Evolutionary conservation across 2,329 filamentous ascomycete species (phyloP), one percentile per base, ranked within the genome.

Genomic region (Zymoseptoria crescenta): DNA sequence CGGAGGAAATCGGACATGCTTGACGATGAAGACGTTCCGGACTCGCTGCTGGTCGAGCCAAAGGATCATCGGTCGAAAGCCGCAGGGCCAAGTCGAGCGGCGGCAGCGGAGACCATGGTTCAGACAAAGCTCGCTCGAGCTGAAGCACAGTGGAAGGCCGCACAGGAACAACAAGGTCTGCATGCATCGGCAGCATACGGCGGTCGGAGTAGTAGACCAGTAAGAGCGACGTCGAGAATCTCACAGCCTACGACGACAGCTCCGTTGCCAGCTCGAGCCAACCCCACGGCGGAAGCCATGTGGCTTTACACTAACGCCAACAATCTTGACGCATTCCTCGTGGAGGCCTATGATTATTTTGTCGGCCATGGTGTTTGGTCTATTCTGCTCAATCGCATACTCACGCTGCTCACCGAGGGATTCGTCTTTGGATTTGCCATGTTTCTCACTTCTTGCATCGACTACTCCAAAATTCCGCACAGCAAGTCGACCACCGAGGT

Each of bases 281-380:
- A 84, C 67, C 83, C 85, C 0, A 85, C 85, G 73, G 88, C 93
- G 70, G 88, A 87, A 73, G 91, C 92, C 3, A 84, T 96, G 78
- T 96, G 91, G 87, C 83, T 89, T 74, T 96, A 92, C 89, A 89
- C 89, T 57, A 96, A 96, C 69, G 89, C 94, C 59, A 85, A 89
- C 45, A 94, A 96, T 69, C 79, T 96, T 56, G 92, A 96, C 74
- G 87, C 85, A 67, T 96, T 96, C 72, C 85, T 96, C 70, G 83
- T 84, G 57, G 88, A 88, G 62, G 89, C 96, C 3, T 96, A 96
- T 72, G 81, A 88, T 64, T 96, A 96, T 74, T 96, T 89, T 69
- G 79, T 87, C 55, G 88, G 87, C 1, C 87, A 90, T 63, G 92
- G 92, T 0, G 84, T 96, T 45, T 91, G 86, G 82, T 95, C 89